A percentile compares a stretch with the other conserved stretches of the same genome.
Conservation (phyloP, 2,329 filamentous ascomycete genomes). For the Talaromyces sp. region DNA sequence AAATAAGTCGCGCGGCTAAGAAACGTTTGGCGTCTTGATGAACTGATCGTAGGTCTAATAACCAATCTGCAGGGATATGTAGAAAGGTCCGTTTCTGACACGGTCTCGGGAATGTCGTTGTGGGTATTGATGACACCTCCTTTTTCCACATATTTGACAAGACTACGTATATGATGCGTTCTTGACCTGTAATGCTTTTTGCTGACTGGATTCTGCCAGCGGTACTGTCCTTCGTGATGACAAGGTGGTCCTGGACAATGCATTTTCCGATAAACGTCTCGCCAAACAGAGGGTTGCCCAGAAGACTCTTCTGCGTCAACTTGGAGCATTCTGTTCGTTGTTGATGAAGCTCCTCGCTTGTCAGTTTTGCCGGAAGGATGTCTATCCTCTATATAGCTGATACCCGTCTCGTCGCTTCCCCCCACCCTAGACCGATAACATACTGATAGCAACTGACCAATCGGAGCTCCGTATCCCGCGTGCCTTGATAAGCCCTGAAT, state of each 20-base stretch:
- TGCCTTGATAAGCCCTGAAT: too few relatives aligned
- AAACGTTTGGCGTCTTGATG: too few relatives aligned
- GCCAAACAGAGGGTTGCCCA: slow-evolving; percentile 26
- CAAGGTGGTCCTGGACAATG: slow-evolving; percentile 28
- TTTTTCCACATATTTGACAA: slow-evolving; percentile 25
- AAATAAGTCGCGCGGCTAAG: too few relatives aligned
- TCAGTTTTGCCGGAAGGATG: slow-evolving; percentile 15
- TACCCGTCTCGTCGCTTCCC: too few relatives aligned
- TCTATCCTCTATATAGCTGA: slow-evolving; percentile 23
- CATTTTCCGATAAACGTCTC: slow-evolving; percentile 29
- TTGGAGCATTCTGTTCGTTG: slow-evolving; percentile 25
- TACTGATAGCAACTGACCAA: too few relatives aligned
- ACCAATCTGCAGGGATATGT: too few relatives aligned
- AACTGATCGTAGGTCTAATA: too few relatives aligned
- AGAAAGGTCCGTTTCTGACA: too few relatives aligned
- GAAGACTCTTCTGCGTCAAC: slow-evolving; percentile 23
- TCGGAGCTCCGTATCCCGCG: too few relatives aligned
- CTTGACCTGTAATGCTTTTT: slow-evolving; percentile 31
- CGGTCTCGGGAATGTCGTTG: slow-evolving; percentile 19
- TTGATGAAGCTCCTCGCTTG: slow-evolving; percentile 20
- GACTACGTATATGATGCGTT: slow-evolving; percentile 26
- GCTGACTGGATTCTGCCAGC: slow-evolving; percentile 28
- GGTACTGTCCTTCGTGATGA: slow-evolving; percentile 24
- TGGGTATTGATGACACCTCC: slow-evolving; percentile 14
- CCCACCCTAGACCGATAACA: too few relatives aligned